Evolutionary conservation across 495 filamentous ascomycete species (phyloP), one percentile per base, ranked within the genome.

Genomic region (Penicillium odoratum): DNA sequence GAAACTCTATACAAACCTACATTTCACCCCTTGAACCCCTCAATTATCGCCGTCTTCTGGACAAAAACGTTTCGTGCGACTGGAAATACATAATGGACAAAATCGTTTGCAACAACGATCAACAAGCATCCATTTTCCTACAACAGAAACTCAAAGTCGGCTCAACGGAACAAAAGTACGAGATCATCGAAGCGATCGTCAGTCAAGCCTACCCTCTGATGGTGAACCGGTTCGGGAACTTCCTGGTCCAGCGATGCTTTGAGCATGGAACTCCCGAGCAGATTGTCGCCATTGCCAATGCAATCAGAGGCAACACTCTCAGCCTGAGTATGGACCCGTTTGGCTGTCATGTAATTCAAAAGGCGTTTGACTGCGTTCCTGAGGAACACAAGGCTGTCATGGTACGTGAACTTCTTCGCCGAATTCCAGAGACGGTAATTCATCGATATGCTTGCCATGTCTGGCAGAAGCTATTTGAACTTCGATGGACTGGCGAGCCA

Each of bases 71-170:
- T 64, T 96, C 88, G 56, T 97, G 93, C 79, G 94, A 98, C 74
- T 98, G 95, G 94, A 97, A 93, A 74, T 97, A 97, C 67, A 98
- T 98, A 61, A 93, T 98, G 38, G 95, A 98, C 74, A 98, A 98
- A 79, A 98, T 98, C 68, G 92, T 98, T 51, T 96, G 92, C 86
- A 96, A 91, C 75, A 98, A 98, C 69, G 94, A 98, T 65, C 94
- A 98, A 69, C 94, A 98, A 73, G 95, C 94, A 15, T 98, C 95
- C 1, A 98, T 98, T 61, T 98, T 98, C 73, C 76, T 98, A 28
- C 94, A 98, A 71, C 95, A 98, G 73, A 98, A 98, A 78, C 89
- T 98, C 57, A 98, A 98, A 76, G 90, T 97, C 55, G 92, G 91
- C 53, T 97, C 94, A 10, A 81, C 86, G 0, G 93, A 98, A 67